Conservation (phyloP, 768 basidiomycete genomes). For the Pleurotus platypus region DNA sequence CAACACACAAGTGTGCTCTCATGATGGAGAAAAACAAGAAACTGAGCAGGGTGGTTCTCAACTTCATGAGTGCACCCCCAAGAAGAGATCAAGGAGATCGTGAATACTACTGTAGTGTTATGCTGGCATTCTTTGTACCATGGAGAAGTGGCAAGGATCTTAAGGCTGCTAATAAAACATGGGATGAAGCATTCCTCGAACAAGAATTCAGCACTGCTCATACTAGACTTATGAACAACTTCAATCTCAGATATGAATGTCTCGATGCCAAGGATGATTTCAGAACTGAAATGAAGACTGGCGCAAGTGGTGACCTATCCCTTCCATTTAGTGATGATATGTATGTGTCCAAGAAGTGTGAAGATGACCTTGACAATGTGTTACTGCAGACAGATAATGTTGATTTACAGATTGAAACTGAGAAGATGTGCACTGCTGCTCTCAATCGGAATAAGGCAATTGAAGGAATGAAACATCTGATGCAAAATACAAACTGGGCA, state of each 20-base stretch:
- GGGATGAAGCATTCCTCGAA: constrained; percentile 20
- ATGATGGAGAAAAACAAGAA: background rate
- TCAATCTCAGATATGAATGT: constrained; percentile 32
- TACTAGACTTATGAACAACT: constrained; percentile 21
- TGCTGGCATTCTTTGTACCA: constrained; percentile 27
- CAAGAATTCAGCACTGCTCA: constrained; percentile 13
- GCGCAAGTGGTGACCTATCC: background rate
- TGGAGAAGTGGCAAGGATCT: constrained; percentile 24
- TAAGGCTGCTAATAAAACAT: constrained; percentile 14
- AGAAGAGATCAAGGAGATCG: constrained; percentile 25
- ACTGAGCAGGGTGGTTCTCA: constrained; percentile 13
- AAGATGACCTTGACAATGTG: background rate
- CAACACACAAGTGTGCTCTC: background rate
- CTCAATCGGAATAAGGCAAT: background rate
- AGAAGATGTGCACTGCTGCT: background rate
- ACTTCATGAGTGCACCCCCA: constrained; percentile 27
- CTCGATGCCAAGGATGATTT: constrained; percentile 31
- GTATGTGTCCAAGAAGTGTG: background rate
- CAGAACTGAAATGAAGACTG: constrained; percentile 6
- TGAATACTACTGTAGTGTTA: constrained; percentile 25
- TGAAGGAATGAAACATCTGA: background rate
- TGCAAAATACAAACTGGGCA: constrained; percentile 1
- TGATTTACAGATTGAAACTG: background rate
- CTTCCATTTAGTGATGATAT: background rate
- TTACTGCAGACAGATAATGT: background rate